A percentile compares a stretch with the other conserved stretches of the same genome.
Evolutionary conservation across 2,329 filamentous ascomycete genomes (phyloP).

Genomic region (Cladosporium sp.): DNA sequence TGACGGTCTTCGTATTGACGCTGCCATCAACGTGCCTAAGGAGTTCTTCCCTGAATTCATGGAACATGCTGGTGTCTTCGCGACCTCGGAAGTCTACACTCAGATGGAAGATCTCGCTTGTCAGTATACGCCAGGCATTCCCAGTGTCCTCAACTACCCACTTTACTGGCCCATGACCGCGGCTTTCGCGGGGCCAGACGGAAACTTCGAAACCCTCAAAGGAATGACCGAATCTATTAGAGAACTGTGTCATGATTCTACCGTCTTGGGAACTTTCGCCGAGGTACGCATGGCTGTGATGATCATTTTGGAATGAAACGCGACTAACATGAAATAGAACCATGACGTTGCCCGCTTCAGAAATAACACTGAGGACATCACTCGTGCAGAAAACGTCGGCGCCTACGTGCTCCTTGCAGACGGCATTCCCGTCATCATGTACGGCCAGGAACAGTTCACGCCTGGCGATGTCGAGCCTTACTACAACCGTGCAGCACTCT

Average conservation of each 20-base stretch:
- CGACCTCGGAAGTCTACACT: slow-evolving; percentile 29
- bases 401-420: slow-evolving; percentile 17
- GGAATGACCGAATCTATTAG: neutral
- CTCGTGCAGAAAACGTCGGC: slow-evolving; percentile 16
- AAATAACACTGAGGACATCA: slow-evolving; percentile 15
- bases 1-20: slow-evolving; percentile 33
- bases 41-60: slow-evolving; percentile 28
- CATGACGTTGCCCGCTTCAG: slow-evolving; percentile 19
- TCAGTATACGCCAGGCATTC: slow-evolving; percentile 25
- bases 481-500: slow-evolving; percentile 17
- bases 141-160: slow-evolving; percentile 31
- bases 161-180: slow-evolving; percentile 34
- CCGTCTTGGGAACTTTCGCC: slow-evolving; percentile 17
- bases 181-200: slow-evolving; percentile 31
- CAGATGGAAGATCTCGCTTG: slow-evolving; percentile 23
- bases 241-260: slow-evolving; percentile 10
- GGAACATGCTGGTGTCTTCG: slow-evolving; percentile 27
- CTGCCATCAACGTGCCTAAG: slow-evolving; percentile 29
- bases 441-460: slow-evolving; percentile 21
- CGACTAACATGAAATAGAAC: slow-evolving; percentile 14
- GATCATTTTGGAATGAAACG: too few species aligned
- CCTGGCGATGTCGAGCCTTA: slow-evolving; percentile 13
- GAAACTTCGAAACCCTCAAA: slow-evolving; percentile 7
- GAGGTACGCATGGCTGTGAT: slow-evolving; percentile 11
- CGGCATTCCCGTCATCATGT: slow-evolving; percentile 22